Evolutionary conservation across 73 alveolate species (phyloP).

Genomic region (Tetrahymena malaccensis): DNA sequence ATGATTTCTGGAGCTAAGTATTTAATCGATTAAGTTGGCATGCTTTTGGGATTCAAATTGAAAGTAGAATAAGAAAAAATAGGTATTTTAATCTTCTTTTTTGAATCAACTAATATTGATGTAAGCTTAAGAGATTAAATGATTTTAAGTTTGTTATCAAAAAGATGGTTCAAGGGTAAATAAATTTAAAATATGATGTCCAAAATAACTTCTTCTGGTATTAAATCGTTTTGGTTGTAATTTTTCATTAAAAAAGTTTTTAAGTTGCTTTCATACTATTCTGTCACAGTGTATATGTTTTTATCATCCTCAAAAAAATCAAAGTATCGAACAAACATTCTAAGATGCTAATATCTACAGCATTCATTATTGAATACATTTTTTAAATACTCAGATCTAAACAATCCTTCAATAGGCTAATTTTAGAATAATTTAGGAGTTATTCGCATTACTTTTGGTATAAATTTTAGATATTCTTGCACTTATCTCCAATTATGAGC

Average conservation of each 20-base stretch:
- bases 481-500: not conserved
- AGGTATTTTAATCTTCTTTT: not conserved
- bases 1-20: not conserved
- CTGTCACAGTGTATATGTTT: not conserved
- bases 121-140: not conserved
- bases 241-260: not conserved
- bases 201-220: not conserved
- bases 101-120: not conserved
- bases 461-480: not conserved
- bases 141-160: not conserved
- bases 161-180: not conserved
- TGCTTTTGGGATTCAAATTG: not conserved
- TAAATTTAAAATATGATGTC: not conserved
- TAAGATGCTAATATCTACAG: not conserved
- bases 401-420: not conserved
- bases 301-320: not conserved
- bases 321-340: not conserved
- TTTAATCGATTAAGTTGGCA: not conserved
- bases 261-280: not conserved
- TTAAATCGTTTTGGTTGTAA: not conserved
- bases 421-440: not conserved
- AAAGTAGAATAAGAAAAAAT: not conserved
- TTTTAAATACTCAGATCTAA: not conserved
- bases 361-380: not conserved
- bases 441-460: not conserved